Base-by-base conservation (phyloP, 371 early-diverging fungal species). In the Actinomortierella ambigua region DNA sequence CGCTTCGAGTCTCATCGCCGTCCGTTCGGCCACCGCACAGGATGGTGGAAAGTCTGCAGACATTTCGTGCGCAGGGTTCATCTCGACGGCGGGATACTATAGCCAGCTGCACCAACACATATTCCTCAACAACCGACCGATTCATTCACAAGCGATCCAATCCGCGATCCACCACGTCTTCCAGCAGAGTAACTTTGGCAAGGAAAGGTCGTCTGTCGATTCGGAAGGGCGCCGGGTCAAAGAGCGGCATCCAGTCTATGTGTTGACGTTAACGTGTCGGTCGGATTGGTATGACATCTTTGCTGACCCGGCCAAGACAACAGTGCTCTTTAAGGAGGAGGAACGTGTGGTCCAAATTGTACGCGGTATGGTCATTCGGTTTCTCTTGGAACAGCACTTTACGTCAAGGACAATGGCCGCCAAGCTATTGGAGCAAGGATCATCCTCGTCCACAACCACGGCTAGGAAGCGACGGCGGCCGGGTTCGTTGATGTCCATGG, bases 111-210 rank as follows among this genome's bases (percentile, higher is more conserved):
- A 75, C 43, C 84, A 85, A 59, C 80, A 67, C 59, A 59, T 84
- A 42, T 87, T 82, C 59, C 63, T 87, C 13, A 87, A 89, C 61
- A 71, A 80, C n/a, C 80, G 83, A 27, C 64, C 78, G 27, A 65
- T 88, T 23, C 60, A 69, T 0, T 63, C 60, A 3, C 79, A 77
- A 41, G 59, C 26, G 9, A 40, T 87, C 0, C 82, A 86, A 58
- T 75, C 71, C 20, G 44, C 60, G 0, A 69, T 86, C 9, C 63
- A 76, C 9, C 75, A 76, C 24, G n/a, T 78, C 8, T 80, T 87
- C 27, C 58, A 62, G 27, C 59, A 59, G 4, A 81, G 82, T 27
- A 60, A 54, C 14, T 81, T 83, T 55, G 48, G 67, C 18, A 59
- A 59, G 22, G 63, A 61, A 41, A 67, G 60, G 22, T 34, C 61